Percentiles rank a stretch among this genome's conserved stretches.
These are phyloP conservation scores for Fusarium poae DNA, from an alignment of 2,329 filamentous ascomycete species.

Conservation along the genomic window DNA sequence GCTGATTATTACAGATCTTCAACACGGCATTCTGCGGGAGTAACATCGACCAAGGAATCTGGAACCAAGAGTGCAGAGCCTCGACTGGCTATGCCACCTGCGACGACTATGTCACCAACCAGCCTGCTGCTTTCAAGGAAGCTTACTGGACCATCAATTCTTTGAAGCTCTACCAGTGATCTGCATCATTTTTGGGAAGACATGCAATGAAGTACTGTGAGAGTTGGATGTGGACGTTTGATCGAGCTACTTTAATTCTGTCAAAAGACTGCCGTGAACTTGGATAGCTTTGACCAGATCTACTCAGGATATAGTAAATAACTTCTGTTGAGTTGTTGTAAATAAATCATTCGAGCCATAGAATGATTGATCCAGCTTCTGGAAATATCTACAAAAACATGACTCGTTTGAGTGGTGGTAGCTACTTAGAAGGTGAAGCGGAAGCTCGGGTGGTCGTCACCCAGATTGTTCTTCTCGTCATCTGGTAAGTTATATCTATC, in stretches of 20 bases:
- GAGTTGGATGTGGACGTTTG: neutral
- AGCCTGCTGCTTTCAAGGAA: slow-evolving; percentile 19
- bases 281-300: neutral
- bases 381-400: neutral
- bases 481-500: neutral
- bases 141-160: slow-evolving; percentile 23
- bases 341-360: neutral
- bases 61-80: slow-evolving; percentile 23
- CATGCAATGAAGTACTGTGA: neutral
- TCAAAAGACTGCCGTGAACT: neutral
- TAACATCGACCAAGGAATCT: slow-evolving; percentile 17
- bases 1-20: slow-evolving; percentile 12
- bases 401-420: neutral
- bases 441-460: neutral
- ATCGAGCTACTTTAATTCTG: neutral
- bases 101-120: slow-evolving; percentile 21
- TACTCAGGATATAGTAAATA: neutral
- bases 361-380: neutral
- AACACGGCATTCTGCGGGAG: slow-evolving; percentile 25
- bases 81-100: slow-evolving; percentile 23
- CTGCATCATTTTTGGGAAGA: neutral
- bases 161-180: slow-evolving; percentile 20
- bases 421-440: neutral
- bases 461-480: neutral
- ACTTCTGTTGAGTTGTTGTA: neutral